Conservation (phyloP, 768 basidiomycete species). For the Coprinellus micaceus region DNA sequence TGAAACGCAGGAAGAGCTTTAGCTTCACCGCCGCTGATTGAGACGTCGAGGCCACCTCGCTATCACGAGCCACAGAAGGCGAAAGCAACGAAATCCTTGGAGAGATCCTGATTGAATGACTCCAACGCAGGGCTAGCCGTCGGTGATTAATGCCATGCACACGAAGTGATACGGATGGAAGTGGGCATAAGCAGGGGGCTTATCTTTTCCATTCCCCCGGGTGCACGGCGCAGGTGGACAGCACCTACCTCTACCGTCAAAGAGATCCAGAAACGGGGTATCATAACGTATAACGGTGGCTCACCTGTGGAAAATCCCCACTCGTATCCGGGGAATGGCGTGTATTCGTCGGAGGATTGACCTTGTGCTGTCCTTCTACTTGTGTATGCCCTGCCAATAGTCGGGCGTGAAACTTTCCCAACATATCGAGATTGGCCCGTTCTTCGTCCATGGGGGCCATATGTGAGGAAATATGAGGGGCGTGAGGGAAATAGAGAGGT, state of each 20-base stretch:
- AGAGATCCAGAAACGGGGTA: too few species aligned
- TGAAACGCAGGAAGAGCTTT: too few species aligned
- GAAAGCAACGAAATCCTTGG: too few species aligned
- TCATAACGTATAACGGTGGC: too few species aligned
- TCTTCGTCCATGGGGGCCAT: background rate
- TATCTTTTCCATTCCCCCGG: background rate
- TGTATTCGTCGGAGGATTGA: slow-evolving; percentile 1
- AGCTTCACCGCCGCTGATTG: too few species aligned
- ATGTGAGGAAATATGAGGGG: background rate
- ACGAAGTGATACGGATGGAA: background rate
- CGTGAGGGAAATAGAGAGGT: background rate
- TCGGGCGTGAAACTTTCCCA: background rate
- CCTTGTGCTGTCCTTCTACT: background rate
- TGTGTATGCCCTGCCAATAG: background rate
- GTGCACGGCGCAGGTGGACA: too few species aligned
- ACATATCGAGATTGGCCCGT: background rate
- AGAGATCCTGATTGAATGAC: background rate
- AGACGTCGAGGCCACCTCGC: too few species aligned
- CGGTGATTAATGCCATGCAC: background rate
- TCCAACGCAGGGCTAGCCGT: background rate
- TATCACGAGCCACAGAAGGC: too few species aligned
- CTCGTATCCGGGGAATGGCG: background rate
- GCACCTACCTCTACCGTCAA: too few species aligned
- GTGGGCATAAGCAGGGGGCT: background rate
- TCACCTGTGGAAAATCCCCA: background rate